Evolutionary conservation across 768 basidiomycete species (phyloP).

Genomic region (Mycena amicta): DNA sequence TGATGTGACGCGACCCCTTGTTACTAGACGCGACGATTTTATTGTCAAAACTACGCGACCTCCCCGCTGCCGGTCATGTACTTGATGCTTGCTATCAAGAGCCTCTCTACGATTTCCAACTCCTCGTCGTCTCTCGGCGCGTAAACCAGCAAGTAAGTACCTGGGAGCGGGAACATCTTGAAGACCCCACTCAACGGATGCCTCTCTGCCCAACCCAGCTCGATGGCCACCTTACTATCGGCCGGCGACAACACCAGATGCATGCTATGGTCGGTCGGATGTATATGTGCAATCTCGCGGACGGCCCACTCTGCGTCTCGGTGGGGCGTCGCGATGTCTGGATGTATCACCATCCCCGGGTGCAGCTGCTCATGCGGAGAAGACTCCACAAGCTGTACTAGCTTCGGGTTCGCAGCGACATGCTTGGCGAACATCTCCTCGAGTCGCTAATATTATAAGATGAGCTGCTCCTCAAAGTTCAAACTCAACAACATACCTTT

Average conservation of each 20-base stretch:
- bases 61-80: constrained; percentile 27
- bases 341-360: constrained; percentile 24
- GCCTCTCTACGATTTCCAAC: constrained; percentile 25
- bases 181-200: constrained; percentile 27
- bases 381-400: constrained; percentile 23
- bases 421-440: constrained; percentile 19
- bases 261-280: constrained; percentile 26
- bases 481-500: constrained; percentile 11
- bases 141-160: constrained; percentile 30
- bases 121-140: constrained; percentile 31
- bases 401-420: constrained; percentile 18
- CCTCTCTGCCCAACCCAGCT: constrained; percentile 31
- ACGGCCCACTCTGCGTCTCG: constrained; percentile 15
- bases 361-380: constrained; percentile 20
- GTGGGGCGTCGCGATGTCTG: constrained; percentile 21
- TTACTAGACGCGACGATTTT: too few relatives aligned
- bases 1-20: not conserved
- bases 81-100: constrained; percentile 25
- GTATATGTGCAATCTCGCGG: constrained; percentile 30
- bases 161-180: constrained; percentile 19
- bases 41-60: constrained; percentile 6
- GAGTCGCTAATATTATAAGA: constrained; percentile 7
- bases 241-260: constrained; percentile 28
- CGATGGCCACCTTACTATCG: constrained; percentile 32
- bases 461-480: not conserved